Base-by-base conservation (phyloP, 1,284 basidiomycete species). In the Mycosarcoma mackinlayi region DNA sequence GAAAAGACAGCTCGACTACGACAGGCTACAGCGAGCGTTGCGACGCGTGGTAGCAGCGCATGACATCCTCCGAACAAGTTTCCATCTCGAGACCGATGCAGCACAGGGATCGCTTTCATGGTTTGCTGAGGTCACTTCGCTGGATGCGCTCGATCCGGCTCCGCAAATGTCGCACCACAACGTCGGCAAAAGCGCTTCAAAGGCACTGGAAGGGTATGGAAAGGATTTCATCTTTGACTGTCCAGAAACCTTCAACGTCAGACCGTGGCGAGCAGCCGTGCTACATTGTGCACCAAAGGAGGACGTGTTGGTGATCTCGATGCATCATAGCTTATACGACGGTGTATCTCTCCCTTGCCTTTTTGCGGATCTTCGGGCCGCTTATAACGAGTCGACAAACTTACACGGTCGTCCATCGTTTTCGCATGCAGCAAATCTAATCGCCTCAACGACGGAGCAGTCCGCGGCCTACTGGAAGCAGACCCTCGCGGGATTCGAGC, bases 261-360 rank as follows among this genome's bases (percentile, higher is more conserved):
- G 45, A 13, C 53, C 53, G 1, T 56, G 53, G 53, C 45, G 39
- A n/a, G 53, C 45, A n/a, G 53, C 31, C 0, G 39, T 56, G 30
- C 31, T 56, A 10, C 38, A 35, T 16, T 48, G 45, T 28, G 39
- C 45, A 28, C 14, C 37, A 16, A 23, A 37, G 25, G 4, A 51
- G 21, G 30, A 38, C 9, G 31, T 50, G 9, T 23, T 58, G 4
- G 55, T 58, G 27, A 19, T 58, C 16, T 50, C 47, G 25, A 58
- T 58, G 55, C 55, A 58, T 16, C 47, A 58, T n/a, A 45, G 40
- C 37, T 30, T 58, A 47, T 58, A 58, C 35, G 55, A 58, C 45
- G 55, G 55, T n/a, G 42, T 58, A 21, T 58, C 55, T 5, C 23
- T 58, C 3, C 55, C 47, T 13, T 35, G n/a, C 6, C 27, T 58